phyloP scores from a whole-genome alignment of 129 eudicot species.

The Lactuca sativa region DNA sequence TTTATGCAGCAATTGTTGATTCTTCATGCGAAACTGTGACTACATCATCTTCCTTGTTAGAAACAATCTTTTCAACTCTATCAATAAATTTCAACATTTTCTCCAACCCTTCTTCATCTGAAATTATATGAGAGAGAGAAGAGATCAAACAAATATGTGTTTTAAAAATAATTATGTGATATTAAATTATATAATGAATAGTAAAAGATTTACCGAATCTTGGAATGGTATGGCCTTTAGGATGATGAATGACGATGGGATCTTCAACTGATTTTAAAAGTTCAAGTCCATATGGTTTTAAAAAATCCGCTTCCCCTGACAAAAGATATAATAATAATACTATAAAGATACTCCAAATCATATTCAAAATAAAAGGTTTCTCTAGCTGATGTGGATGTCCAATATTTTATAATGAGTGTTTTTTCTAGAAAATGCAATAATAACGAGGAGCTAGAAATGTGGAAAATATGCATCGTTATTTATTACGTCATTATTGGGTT shows the following conservation, averaged over 20 bases:
- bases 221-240: conserved; percentile 84
- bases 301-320: conserved; percentile 67
- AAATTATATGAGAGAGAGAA: background rate
- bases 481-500: conserved; percentile 1
- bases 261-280: conserved; percentile 55
- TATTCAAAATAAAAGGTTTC: too few species aligned
- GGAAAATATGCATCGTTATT: background rate
- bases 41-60: conserved; percentile 36
- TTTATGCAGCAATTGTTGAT: background rate
- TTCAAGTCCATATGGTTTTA: conserved; percentile 52
- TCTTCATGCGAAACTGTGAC: background rate
- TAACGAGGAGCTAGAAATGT: background rate
- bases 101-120: conserved; percentile 61
- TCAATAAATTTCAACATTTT: conserved; percentile 52
- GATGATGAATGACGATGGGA: conserved; percentile 73
- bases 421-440: too few species aligned
- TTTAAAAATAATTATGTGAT: background rate
- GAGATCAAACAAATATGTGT: background rate
- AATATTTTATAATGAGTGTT: too few species aligned
- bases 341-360: background rate
- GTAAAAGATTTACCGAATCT: conserved; percentile 51
- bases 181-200: background rate
- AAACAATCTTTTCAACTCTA: conserved; percentile 45
- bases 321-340: background rate
- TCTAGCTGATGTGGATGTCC: too few species aligned